Base-by-base conservation (phyloP, 2,329 filamentous ascomycete genomes). In the Trichoderma sp. region DNA sequence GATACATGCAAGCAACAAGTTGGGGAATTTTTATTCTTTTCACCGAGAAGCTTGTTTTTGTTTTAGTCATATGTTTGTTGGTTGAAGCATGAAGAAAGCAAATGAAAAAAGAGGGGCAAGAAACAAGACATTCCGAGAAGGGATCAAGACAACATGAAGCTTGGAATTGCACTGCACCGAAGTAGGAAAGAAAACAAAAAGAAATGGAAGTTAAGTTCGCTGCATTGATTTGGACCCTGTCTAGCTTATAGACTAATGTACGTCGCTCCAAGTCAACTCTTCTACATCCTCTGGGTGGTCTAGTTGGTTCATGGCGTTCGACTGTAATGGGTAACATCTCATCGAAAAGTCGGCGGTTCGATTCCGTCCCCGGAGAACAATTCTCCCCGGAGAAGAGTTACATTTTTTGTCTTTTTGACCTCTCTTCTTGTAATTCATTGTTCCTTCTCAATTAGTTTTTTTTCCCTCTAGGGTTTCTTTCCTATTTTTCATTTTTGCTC, bases 301-400 rank as follows among this genome's bases (percentile, higher is more conserved):
- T 80, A 80, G 79, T 80, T 80, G 79, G 79, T 78, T 80, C 76
- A 80, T 80, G 79, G 79, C 79, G 78, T 80, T 76, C 75, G 79
- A 76, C 79, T 80, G 79, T 80, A 80, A 80, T 75, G 75, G 78
- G 59, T 62, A 41, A 75, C 75, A 77, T 77, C 74, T 78, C 75
- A 80, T 76, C 79, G 75, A 76, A 80, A 80, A 77, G 79, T 80
- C 79, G 79, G 78, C 79, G 79, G 79, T 80, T 80, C 79, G 79
- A 80, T 75, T 80, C 79, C 79, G 78, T 79, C 79, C 79, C 77
- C 78, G 76, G 79, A 80, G 79, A 80, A n/a, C 64, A 67, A 71
- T 78, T 78, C 75, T 76, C 78, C 78, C 77, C 76, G 62, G 71
- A 67, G 63, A 74, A 68, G 71, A 68, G 76, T 77, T 65, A 71